Base-by-base conservation (phyloP, 2,329 filamentous ascomycete species). In the Gyromitra esculenta region DNA sequence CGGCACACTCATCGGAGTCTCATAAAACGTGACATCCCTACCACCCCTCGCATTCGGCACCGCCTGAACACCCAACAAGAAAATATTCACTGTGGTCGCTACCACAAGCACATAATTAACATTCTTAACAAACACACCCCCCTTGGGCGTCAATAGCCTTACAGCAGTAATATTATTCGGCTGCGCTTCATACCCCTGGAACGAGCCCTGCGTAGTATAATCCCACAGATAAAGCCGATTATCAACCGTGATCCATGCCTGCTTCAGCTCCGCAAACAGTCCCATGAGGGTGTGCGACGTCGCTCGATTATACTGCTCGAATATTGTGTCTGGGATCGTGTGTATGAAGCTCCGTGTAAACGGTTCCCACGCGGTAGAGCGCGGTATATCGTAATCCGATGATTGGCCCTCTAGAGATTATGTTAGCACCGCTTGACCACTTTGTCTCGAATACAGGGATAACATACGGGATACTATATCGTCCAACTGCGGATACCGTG, bases 161-260 rank as follows among this genome's bases (percentile, higher is more conserved):
- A 99, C 92, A n/a, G 92, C 90, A 54, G 93, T 94, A 81, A 99
- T 98, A 79, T 90, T 93, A 82, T 96, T 81, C 56, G 79, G 75
- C 50, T 80, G 80, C 21, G 75, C 77, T 65, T 80, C 80, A 57
- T 79, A 81, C 9, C 80, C 80, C 43, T 81, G 80, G 68, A 81
- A 81, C 9, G 78, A 78, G 8, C 78, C 77, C 59, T n/a, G 92
- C 90, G 82, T 93, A 89, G 94, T 97, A 83, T 97, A 99, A 84
- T 99, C 95, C 96, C 96, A 99, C 15, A 99, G 87, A 83, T 97
- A 99, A 57, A 99, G 87, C 78, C 93, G 92, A 85, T 97, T 97
- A 85, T 99, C 96, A 82, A 99, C 96, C 31, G 92, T 90, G 71
- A 97, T 92, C 92, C 94, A 99, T 39, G 95, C 96, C 84, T 98